A percentile compares a stretch with the other conserved stretches of the same genome.
phyloP scores from a whole-genome alignment of 2,329 filamentous ascomycete genomes.

The Fusarium algeriense region DNA sequence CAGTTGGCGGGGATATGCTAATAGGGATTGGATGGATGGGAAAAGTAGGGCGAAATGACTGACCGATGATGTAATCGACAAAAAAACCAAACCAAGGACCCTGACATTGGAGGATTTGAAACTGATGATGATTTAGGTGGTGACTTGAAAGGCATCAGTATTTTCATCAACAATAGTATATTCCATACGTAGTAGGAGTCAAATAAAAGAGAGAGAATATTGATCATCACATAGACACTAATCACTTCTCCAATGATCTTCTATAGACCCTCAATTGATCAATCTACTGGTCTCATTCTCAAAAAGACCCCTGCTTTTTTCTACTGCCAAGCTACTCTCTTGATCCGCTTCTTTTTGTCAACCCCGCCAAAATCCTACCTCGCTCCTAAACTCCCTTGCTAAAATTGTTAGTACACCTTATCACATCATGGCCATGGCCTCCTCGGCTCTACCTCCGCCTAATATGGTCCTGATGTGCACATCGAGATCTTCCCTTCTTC shows the following conservation, averaged over 20 bases:
- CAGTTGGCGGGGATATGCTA: constrained; percentile 12
- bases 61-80: constrained; percentile 38
- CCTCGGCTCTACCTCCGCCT: constrained; percentile 21
- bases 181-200: neutral
- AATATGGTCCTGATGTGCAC: constrained; percentile 32
- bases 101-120: constrained; percentile 3
- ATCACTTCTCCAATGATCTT: constrained; percentile 1
- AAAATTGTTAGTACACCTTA: constrained; percentile 31
- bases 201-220: neutral
- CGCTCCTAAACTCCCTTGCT: constrained; percentile 8
- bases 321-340: constrained; percentile 1
- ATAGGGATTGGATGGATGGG: neutral
- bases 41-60: constrained; percentile 24
- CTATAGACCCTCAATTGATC: constrained; percentile 18
- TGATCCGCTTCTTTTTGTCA: constrained; percentile 42
- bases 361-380: constrained; percentile 38
- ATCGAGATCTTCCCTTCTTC: constrained; percentile 38
- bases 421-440: constrained; percentile 34
- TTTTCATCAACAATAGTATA: neutral
- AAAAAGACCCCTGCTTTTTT: constrained; percentile 17
- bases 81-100: constrained; percentile 31
- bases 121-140: neutral
- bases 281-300: constrained; percentile 1
- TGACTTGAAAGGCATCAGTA: neutral
- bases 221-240: neutral